Percentiles rank a stretch among this genome's conserved stretches.
These are phyloP conservation scores for Hygrophoropsis aurantiaca DNA, from an alignment of 768 basidiomycete species.

Conservation along the genomic window DNA sequence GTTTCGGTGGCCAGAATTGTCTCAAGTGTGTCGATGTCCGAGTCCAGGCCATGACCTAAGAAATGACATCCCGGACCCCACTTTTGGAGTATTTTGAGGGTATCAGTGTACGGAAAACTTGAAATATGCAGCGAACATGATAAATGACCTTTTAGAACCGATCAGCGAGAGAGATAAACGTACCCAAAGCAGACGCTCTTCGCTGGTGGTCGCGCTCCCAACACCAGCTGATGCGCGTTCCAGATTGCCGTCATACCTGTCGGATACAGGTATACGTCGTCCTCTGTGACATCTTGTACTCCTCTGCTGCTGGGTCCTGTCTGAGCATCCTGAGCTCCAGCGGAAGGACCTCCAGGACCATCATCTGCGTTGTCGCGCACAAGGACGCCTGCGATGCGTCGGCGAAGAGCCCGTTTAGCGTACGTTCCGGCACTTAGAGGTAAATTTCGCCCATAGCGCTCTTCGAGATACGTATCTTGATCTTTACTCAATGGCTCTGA, in stretches of 20 bases:
- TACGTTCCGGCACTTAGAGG: slow-evolving; percentile 66
- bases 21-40: slow-evolving; percentile 75
- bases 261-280: slow-evolving; percentile 86
- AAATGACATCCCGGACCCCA: slow-evolving; percentile 96
- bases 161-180: slow-evolving; percentile 22
- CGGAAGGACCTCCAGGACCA: slow-evolving; percentile 34
- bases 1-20: slow-evolving; percentile 50
- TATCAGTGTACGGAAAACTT: slow-evolving; percentile 95
- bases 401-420: slow-evolving; percentile 87
- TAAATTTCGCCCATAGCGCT: slow-evolving; percentile 91
- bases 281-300: slow-evolving; percentile 67
- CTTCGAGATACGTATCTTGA: slow-evolving; percentile 79
- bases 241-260: slow-evolving; percentile 95
- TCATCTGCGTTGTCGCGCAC: slow-evolving; percentile 51
- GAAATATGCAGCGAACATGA: background rate
- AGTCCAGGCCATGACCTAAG: slow-evolving; percentile 75
- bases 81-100: slow-evolving; percentile 89
- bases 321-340: slow-evolving; percentile 44
- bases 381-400: slow-evolving; percentile 86
- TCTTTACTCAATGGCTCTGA: slow-evolving; percentile 59
- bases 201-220: slow-evolving; percentile 47
- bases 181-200: slow-evolving; percentile 97
- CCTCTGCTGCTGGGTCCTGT: slow-evolving; percentile 69
- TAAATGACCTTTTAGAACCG: background rate
- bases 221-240: slow-evolving; percentile 77